A percentile compares a stretch with the other conserved stretches of the same genome.
These are phyloP conservation scores for Lipomyces chichibuensis DNA, from an alignment of 805 yeast species.

Conservation along the genomic window DNA sequence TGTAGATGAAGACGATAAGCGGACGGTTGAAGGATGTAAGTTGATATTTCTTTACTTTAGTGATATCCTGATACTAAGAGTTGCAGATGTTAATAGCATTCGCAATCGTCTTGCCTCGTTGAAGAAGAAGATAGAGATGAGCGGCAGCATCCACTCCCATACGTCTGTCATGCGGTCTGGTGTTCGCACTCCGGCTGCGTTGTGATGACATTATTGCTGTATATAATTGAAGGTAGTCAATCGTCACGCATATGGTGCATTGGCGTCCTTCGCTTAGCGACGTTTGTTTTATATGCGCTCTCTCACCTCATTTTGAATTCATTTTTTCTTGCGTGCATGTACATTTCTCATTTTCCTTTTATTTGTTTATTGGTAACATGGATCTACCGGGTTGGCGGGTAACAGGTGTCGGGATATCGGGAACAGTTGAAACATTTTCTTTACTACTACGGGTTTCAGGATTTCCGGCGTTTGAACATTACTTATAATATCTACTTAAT, in stretches of 20 bases:
- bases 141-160: background rate
- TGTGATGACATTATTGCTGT: slow-evolving; percentile 10
- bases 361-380: background rate
- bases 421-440: slow-evolving; percentile 4
- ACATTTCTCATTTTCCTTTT: slow-evolving; percentile 6
- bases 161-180: slow-evolving; percentile 4
- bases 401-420: slow-evolving; percentile 11
- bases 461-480: background rate
- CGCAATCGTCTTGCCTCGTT: slow-evolving; percentile 76
- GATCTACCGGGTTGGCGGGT: slow-evolving; percentile 10
- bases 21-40: slow-evolving; percentile 67
- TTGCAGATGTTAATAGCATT: slow-evolving; percentile 66
- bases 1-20: slow-evolving; percentile 71
- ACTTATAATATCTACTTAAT: background rate
- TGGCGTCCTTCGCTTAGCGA: background rate
- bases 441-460: slow-evolving; percentile 1
- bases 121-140: slow-evolving; percentile 56
- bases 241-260: background rate
- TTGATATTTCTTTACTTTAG: background rate
- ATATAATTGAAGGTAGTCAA: background rate
- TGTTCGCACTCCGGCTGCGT: slow-evolving; percentile 7
- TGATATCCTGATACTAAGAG: background rate
- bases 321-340: background rate
- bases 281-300: background rate
- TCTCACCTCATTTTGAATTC: background rate